phyloP scores from a whole-genome alignment of 2,329 filamentous ascomycete genomes.

The Aspergillus fijiensis region DNA sequence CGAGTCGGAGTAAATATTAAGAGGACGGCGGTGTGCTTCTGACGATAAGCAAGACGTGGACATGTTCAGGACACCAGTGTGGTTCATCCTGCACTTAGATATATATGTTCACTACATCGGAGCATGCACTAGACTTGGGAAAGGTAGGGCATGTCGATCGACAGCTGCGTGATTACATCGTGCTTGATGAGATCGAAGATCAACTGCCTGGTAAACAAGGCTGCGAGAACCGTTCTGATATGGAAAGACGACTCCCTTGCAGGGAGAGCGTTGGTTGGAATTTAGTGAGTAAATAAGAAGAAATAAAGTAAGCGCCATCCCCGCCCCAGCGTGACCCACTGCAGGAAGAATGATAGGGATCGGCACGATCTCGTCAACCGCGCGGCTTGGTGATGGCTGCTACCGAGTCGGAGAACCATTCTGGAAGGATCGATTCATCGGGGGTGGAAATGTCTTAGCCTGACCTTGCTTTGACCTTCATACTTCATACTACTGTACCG shows the following conservation, averaged over 20 bases:
- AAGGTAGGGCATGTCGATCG: not conserved
- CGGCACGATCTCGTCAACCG: slow-evolving; percentile 12
- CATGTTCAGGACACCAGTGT: too few species aligned
- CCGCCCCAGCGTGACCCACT: slow-evolving; percentile 21
- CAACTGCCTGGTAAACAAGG: not conserved
- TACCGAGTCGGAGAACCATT: not conserved
- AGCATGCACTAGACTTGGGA: not conserved
- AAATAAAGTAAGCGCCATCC: slow-evolving; percentile 27
- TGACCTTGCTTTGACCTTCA: not conserved
- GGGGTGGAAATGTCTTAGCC: not conserved
- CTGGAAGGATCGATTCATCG: not conserved
- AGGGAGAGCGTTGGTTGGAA: slow-evolving; percentile 10
- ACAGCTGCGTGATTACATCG: not conserved
- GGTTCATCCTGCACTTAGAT: not conserved
- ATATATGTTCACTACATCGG: not conserved
- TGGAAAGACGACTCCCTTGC: slow-evolving; percentile 14
- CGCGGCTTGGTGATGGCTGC: not conserved
- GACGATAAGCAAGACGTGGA: too few species aligned
- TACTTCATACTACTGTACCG: not conserved
- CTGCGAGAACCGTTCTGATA: slow-evolving; percentile 1
- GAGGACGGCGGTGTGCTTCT: too few species aligned
- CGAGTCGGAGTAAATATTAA: too few species aligned
- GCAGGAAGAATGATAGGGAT: slow-evolving; percentile 14
- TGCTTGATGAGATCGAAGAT: not conserved
- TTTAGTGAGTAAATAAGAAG: slow-evolving; percentile 15